Base-by-base conservation (phyloP, 169 alveolate species). In the Neospora caninum region DNA sequence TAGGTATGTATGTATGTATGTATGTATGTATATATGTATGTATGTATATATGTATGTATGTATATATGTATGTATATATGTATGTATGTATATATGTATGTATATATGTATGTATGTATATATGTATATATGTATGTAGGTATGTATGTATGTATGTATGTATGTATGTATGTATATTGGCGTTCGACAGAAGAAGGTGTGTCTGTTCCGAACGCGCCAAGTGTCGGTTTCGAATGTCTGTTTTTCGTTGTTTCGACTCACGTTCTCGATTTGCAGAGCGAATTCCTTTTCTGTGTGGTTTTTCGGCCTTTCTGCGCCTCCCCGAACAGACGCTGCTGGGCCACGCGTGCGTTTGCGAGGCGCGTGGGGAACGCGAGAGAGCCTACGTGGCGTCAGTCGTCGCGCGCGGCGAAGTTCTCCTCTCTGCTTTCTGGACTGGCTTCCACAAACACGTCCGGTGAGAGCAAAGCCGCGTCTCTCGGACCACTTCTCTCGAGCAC, bases 401-500 rank as follows among this genome's bases (percentile, higher is more conserved):
- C 27, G 86, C 86, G 49, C 86, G 86, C 18, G 86, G 86, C 7
- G 86, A 78, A 78, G 86, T 78, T 25, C 86, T 78, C 45, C 86
- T 78, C 86, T 78, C 86, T n/a, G 45, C 86, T 43, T 78, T 78
- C 45, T 78, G 86, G 86, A 16, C 86, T 43, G 42, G 27, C 86
- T 38, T 78, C 45, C 86, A 78, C 86, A 78, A 78, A n/a, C 86
- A 78, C 39, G 49, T 78, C 20, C 7, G 45, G 86, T 78, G n/a
- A 78, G 86, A 29, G 45, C 39, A 38, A 69, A 34, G 18, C 4
- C 16, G 7, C 18, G 6, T 69, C 39, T 69, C 22, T 18, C 39
- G 82, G n/a, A 4, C 7, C 39, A 69, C 7, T 69, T 69, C 34
- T 31, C 34, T 69, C 4, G 58, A 49, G 80, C 80, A 2, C 80